Base-by-base conservation (phyloP, 2,329 filamentous ascomycete species). In the Huntiella abstrusa region DNA sequence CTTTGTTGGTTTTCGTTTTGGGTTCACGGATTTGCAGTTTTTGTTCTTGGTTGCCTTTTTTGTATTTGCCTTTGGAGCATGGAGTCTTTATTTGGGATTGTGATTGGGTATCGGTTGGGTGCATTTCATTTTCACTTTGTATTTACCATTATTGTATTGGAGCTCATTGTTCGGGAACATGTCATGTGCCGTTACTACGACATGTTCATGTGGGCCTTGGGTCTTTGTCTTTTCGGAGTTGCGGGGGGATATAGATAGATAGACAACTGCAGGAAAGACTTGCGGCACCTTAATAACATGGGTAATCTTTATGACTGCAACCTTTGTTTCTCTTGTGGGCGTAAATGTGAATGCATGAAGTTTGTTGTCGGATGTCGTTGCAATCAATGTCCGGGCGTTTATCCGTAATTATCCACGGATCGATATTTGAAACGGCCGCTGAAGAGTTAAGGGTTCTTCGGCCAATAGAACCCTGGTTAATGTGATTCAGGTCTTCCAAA, bases 1-100 rank as follows among this genome's bases (percentile, higher is more conserved):
- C 54, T 53, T 53, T 44, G 51, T 48, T 57, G 52, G 51, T 50
- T 53, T 54, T 54, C 49, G 52, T 55, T 52, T 59, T 59, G 58
- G 57, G 54, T 54, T 56, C 5, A 45, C 28, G 43, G 15, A 34
- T 19, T 35, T 41, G n/a, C 36, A 35, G 44, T 19, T 41, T 13
- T 7, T 11, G 15, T 39, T 39, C 16, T 43, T 43, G n/a, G 33
- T 47, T 28, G 40, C n/a, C 38, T 45, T 49, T 13, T 41, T n/a
- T 12, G 4, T 4, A 33, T 39, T 6, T 33, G 15, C 34, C 28
- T 12, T 40, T 41, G 4, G 7, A 19, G n/a, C 38, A 43, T 43
- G 17, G 17, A 19, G 17, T 19, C n/a, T 2, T 43, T 42, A 41
- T 38, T 16, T 43, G 4, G 34, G 15, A 13, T 17, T 32, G 10